Conservation (phyloP, 306 rosid species). For the Quercus gilva region DNA sequence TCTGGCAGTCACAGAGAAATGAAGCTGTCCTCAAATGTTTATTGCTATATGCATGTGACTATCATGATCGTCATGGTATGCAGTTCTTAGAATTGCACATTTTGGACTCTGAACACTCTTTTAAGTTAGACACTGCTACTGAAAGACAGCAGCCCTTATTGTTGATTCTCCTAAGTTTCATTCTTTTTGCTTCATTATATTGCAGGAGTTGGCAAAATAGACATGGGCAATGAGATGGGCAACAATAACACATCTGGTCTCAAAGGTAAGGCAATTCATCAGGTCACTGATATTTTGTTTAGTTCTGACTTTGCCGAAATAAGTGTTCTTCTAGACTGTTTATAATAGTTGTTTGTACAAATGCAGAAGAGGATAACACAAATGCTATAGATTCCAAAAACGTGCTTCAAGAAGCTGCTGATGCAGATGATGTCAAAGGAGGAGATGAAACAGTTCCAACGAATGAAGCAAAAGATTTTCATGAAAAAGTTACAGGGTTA, state of each 20-base stretch:
- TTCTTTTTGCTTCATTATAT: slow-evolving; percentile 32
- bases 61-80: slow-evolving; percentile 62
- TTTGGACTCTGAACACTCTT: slow-evolving; percentile 14
- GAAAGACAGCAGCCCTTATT: slow-evolving; percentile 13
- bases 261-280: slow-evolving; percentile 48
- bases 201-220: slow-evolving; percentile 58
- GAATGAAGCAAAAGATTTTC: slow-evolving; percentile 24
- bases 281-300: not conserved
- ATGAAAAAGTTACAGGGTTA: slow-evolving; percentile 19
- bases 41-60: slow-evolving; percentile 46
- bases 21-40: slow-evolving; percentile 38
- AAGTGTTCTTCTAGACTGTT: not conserved
- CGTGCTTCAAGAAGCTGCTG: slow-evolving; percentile 19
- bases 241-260: slow-evolving; percentile 58
- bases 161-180: slow-evolving; percentile 5
- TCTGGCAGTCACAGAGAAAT: slow-evolving; percentile 43
- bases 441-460: slow-evolving; percentile 28
- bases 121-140: slow-evolving; percentile 25
- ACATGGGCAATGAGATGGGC: slow-evolving; percentile 92
- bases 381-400: slow-evolving; percentile 35
- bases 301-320: not conserved
- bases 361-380: slow-evolving; percentile 58
- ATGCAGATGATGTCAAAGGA: slow-evolving; percentile 25
- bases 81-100: slow-evolving; percentile 22
- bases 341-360: not conserved